Conservation (phyloP, 371 early-diverging fungal species). For the Mortierella sp. region DNA sequence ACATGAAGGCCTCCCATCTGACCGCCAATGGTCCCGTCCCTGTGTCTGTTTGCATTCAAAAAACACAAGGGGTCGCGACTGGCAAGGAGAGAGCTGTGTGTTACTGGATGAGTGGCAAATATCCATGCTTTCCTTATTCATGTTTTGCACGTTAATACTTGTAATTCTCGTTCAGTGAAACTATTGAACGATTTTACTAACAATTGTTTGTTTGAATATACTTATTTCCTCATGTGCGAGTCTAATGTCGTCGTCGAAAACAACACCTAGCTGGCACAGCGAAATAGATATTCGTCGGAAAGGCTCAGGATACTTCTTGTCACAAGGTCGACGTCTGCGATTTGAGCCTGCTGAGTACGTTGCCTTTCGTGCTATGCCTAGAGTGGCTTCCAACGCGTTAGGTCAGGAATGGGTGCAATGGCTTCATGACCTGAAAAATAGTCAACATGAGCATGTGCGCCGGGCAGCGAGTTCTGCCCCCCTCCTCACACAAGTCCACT, state of each 20-base stretch:
- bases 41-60: neutral
- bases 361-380: conserved; percentile 1
- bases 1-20: conserved; percentile 12
- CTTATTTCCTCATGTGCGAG: neutral
- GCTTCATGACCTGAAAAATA: conserved; percentile 4
- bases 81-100: conserved; percentile 10
- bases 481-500: neutral
- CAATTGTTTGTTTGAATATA: neutral
- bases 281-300: neutral
- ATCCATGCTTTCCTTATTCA: neutral
- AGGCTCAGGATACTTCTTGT: conserved; percentile 13
- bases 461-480: conserved; percentile 1
- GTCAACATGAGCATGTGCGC: conserved; percentile 4
- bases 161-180: neutral
- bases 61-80: conserved; percentile 17
- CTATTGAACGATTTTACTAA: neutral
- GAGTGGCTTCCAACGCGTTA: neutral
- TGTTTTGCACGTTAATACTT: neutral
- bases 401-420: conserved; percentile 4
- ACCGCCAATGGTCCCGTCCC: conserved; percentile 12
- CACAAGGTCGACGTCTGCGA: conserved; percentile 5
- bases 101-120: neutral
- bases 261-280: neutral
- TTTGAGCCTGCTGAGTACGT: conserved; percentile 7
- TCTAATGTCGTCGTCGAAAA: neutral